phyloP scores from a whole-genome alignment of 768 basidiomycete genomes.

The Coprinopsis sp. region DNA sequence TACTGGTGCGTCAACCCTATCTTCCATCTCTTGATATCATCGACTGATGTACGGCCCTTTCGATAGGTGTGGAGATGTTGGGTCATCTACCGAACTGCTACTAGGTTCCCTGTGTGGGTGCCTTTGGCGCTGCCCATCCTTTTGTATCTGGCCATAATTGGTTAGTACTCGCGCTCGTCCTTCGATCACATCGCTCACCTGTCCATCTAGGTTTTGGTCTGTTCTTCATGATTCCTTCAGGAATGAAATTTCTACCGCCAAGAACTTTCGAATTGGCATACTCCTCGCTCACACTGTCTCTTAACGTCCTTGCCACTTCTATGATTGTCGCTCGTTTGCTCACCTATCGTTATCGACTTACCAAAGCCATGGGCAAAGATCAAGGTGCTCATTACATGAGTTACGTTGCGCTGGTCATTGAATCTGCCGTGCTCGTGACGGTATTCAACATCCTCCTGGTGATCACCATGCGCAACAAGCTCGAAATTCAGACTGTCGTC shows the following conservation, averaged over 20 bases:
- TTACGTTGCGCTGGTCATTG: conserved; percentile 5
- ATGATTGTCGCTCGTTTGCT: conserved; percentile 8
- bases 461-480: neutral
- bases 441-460: conserved; percentile 8
- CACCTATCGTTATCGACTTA: neutral
- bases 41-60: no score
- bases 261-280: conserved; percentile 2
- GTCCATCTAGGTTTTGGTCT: conserved; percentile 3
- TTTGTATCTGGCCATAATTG: conserved; percentile 4
- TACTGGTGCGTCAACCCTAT: neutral
- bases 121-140: neutral
- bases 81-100: conserved; percentile 4
- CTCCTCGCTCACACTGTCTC: conserved; percentile 3
- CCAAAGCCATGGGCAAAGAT: neutral
- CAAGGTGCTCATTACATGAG: conserved; percentile 1
- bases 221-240: conserved; percentile 1
- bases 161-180: neutral
- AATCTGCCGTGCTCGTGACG: conserved; percentile 5
- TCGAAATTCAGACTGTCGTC: neutral
- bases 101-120: neutral
- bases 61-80: conserved; percentile 10
- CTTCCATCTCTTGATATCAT: neutral
- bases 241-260: no score
- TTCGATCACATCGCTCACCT: neutral
- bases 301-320: conserved; percentile 5